These are phyloP conservation scores for Leptomonas pyrrhocoris DNA, from an alignment of 208 protist genomes.

Conservation along the genomic window DNA sequence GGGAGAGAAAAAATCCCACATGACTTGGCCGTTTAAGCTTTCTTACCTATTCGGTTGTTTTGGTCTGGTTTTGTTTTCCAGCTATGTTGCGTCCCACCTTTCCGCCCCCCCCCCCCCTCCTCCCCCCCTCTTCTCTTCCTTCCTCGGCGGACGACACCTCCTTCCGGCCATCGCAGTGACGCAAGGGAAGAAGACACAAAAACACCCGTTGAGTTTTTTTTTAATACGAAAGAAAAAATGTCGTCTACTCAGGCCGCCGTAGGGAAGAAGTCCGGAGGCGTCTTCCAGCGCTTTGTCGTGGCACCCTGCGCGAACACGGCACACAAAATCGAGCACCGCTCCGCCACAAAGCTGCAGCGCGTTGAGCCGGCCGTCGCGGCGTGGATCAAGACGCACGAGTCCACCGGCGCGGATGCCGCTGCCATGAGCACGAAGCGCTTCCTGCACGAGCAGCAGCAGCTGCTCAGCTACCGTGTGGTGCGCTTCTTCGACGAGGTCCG, in stretches of 20 bases:
- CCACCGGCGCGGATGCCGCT: constrained; percentile 71
- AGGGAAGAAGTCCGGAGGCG: constrained; percentile 28
- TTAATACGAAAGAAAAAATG: constrained; percentile 22
- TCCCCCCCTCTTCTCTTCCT: not conserved
- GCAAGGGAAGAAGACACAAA: not conserved
- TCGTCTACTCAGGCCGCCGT: constrained; percentile 30
- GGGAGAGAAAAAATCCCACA: no score
- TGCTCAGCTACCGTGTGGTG: constrained; percentile 81
- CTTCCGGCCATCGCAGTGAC: not conserved
- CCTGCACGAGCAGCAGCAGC: constrained; percentile 69
- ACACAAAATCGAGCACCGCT: constrained; percentile 67
- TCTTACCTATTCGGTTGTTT: no score
- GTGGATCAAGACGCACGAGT: constrained; percentile 54
- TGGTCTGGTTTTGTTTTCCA: no score
- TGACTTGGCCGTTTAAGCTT: no score
- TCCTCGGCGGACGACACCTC: not conserved
- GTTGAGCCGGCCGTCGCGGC: constrained; percentile 44
- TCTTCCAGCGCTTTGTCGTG: constrained; percentile 44
- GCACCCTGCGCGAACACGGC: constrained; percentile 57
- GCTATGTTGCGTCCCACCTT: no score
- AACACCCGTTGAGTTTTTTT: not conserved
- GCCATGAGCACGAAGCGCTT: constrained; percentile 63
- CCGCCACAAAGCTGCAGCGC: constrained; percentile 49
- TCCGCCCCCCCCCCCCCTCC: no score
- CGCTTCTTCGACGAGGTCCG: constrained; percentile 78